A percentile compares a stretch with the other conserved stretches of the same genome.
Conservation (phyloP, 208 protist species). For the Angomonas deanei region DNA sequence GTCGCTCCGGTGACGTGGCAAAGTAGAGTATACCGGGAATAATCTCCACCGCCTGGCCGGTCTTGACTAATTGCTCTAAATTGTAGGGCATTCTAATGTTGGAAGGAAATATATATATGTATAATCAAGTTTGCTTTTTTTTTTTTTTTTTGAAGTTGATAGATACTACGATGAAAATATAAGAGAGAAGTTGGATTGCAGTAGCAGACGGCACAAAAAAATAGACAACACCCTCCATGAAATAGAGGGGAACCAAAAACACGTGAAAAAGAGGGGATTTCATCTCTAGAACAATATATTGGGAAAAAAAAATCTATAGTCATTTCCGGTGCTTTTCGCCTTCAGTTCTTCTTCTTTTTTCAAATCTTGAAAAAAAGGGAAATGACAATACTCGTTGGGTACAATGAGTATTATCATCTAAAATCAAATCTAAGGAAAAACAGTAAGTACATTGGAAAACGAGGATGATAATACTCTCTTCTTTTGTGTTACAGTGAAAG, state of each 20-base stretch:
- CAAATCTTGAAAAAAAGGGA: background rate
- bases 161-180: too few relatives aligned
- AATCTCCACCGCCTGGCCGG: conserved; percentile 34
- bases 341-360: background rate
- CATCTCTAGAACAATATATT: conserved; percentile 7
- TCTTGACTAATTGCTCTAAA: conserved; percentile 31
- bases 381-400: background rate
- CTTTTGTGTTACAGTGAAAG: too few relatives aligned
- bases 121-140: background rate
- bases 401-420: too few relatives aligned
- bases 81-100: background rate
- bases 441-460: too few relatives aligned
- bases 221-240: conserved; percentile 5
- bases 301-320: conserved; percentile 5
- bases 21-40: conserved; percentile 65
- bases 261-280: conserved; percentile 11
- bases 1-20: conserved; percentile 32
- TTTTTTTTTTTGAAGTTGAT: too few relatives aligned
- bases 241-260: conserved; percentile 15
- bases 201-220: background rate
- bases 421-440: too few relatives aligned
- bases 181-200: background rate
- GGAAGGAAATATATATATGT: background rate
- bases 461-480: too few relatives aligned
- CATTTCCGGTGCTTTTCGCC: background rate